These are phyloP conservation scores for Steccherinum ochraceum DNA, from an alignment of 768 basidiomycete species.

Conservation along the genomic window DNA sequence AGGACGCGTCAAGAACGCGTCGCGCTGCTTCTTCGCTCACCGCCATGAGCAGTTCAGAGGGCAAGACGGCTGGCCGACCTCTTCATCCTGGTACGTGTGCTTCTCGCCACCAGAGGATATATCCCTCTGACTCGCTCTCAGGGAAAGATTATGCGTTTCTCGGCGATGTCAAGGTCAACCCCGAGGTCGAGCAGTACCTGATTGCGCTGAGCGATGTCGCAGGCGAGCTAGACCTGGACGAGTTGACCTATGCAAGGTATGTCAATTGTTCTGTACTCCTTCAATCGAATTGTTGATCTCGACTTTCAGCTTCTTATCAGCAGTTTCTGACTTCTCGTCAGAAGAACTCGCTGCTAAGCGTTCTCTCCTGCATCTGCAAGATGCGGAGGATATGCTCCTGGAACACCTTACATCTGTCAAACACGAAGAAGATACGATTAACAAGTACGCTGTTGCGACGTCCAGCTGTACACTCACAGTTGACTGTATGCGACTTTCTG, in stretches of 20 bases:
- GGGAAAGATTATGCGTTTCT: background rate
- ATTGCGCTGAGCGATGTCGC: background rate
- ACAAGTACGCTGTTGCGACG: slow-evolving; percentile 15
- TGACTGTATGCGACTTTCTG: too few species aligned
- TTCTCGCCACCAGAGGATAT: too few species aligned
- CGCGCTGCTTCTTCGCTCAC: background rate
- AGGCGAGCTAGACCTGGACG: background rate
- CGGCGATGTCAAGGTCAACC: background rate
- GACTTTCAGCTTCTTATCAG: slow-evolving; percentile 32
- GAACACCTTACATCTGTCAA: slow-evolving; percentile 25
- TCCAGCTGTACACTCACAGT: too few species aligned
- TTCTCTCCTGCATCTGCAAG: slow-evolving; percentile 27
- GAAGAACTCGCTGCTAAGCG: slow-evolving; percentile 26
- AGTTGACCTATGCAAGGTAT: background rate
- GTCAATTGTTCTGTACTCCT: too few species aligned
- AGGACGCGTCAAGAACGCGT: background rate
- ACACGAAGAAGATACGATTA: slow-evolving; percentile 32
- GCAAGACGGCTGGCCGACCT: too few species aligned
- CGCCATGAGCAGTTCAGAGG: too few species aligned
- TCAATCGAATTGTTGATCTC: too few species aligned
- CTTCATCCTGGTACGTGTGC: too few species aligned
- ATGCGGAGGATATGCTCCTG: slow-evolving; percentile 32
- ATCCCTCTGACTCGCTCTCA: too few species aligned
- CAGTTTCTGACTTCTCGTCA: slow-evolving; percentile 28
- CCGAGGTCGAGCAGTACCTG: background rate